Conservation (phyloP, 257 asterid genomes). For the Anisodus tanguticus region DNA sequence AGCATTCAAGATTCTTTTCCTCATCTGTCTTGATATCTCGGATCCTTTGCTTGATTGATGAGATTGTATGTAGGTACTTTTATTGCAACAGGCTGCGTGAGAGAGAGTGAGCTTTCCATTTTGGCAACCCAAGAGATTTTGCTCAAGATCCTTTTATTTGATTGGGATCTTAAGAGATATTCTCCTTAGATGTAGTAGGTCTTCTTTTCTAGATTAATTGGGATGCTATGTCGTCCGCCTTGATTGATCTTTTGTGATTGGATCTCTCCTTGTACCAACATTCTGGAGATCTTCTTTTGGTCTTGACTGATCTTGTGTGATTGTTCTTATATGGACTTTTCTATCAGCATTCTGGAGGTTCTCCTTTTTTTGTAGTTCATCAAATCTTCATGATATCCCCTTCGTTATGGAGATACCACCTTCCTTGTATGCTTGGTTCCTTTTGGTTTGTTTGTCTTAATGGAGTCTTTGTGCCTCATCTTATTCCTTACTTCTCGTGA, state of each 20-base stretch:
- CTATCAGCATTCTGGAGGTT: constrained; percentile 12
- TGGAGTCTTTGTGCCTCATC: background rate
- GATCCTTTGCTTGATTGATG: background rate
- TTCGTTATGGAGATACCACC: constrained; percentile 8
- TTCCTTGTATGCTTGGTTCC: background rate
- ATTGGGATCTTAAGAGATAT: constrained; percentile 3
- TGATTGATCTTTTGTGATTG: background rate
- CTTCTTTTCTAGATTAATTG: background rate
- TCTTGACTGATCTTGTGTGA: background rate
- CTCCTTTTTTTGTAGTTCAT: background rate
- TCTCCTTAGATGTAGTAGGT: background rate
- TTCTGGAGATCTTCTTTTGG: constrained; percentile 4
- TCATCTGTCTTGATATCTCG: background rate
- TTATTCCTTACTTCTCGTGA: background rate
- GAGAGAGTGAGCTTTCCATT: background rate
- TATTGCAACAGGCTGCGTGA: background rate
- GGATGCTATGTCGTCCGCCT: background rate
- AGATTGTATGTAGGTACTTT: background rate
- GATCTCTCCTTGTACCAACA: background rate
- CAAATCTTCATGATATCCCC: background rate
- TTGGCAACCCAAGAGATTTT: background rate
- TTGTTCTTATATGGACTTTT: background rate
- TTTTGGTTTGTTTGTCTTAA: background rate
- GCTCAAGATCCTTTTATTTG: constrained; percentile 9
- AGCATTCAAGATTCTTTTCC: background rate